A percentile compares a stretch with the other conserved stretches of the same genome.
Evolutionary conservation across 2,329 filamentous ascomycete genomes (phyloP).

Genomic region (Scleromitrula shiraiana): DNA sequence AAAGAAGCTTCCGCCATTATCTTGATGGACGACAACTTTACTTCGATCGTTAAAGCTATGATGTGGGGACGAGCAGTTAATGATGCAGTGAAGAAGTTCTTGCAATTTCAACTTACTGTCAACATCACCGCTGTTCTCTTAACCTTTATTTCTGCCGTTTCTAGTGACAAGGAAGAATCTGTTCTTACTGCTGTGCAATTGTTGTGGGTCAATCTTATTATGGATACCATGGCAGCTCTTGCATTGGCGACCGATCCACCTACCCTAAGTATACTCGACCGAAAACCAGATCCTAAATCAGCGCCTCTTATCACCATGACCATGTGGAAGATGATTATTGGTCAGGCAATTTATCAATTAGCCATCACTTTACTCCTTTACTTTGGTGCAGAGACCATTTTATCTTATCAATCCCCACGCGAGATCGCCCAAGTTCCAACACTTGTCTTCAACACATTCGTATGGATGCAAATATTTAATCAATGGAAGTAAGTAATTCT

Average conservation of each 20-base stretch:
- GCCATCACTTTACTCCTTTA: conserved; percentile 71
- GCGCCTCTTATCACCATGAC: conserved; percentile 73
- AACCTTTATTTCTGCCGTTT: conserved; percentile 70
- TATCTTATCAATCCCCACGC: conserved; percentile 45
- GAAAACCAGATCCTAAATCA: conserved; percentile 67
- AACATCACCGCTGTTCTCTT: conserved; percentile 75
- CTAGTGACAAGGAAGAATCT: conserved; percentile 51
- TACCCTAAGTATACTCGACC: conserved; percentile 57
- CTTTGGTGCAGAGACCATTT: conserved; percentile 58
- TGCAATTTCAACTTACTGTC: conserved; percentile 58
- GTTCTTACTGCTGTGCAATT: conserved; percentile 73
- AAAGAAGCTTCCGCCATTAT: conserved; percentile 56
- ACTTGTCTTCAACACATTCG: conserved; percentile 94
- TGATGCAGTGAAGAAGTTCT: conserved; percentile 45
- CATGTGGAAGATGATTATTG: conserved; percentile 99
- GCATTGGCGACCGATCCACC: conserved; percentile 69
- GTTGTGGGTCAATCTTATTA: conserved; percentile 78
- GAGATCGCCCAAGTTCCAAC: conserved; percentile 55
- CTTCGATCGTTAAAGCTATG: conserved; percentile 53
- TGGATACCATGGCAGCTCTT: conserved; percentile 77
- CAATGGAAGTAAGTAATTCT: conserved; percentile 70
- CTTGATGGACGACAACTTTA: conserved; percentile 55
- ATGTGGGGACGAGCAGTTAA: conserved; percentile 54
- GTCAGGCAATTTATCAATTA: conserved; percentile 85
- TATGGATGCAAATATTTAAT: conserved; percentile 99